Base-by-base conservation (phyloP, 2,329 filamentous ascomycete genomes). In the Aureobasidium melanogenum region DNA sequence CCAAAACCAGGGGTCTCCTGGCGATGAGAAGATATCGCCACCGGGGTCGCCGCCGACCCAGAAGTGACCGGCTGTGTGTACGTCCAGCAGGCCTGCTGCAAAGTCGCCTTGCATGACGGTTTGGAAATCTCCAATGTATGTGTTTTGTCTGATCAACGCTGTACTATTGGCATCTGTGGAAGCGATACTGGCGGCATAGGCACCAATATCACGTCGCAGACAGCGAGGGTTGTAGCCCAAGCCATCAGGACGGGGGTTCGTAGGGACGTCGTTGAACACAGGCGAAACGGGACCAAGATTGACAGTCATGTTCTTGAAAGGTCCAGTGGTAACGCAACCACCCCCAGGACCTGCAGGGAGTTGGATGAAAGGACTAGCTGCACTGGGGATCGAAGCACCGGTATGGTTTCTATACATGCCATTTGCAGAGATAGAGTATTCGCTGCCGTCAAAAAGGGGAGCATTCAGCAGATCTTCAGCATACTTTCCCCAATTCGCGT, bases 361-460 rank as follows among this genome's bases (percentile, higher is more conserved):
- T 12, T 64, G 68, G 61, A 76, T 63, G 9, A 51, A 50, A 1
- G 65, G 63, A 4, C 38, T 26, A 12, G 60, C 62, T 36, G 46
- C 38, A 34, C 55, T 61, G 5, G 63, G 62, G 41, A 67, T 64
- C 10, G 39, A 60, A 30, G 41, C 50, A 44, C 74, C 70, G 82
- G 81, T 56, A 81, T 68, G 14, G 41, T 76, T 75, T 39, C 63
- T 60, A 19, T 62, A 65, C 8, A 54, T 65, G 24, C 71, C 70
- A 46, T 72, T 68, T n/a, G 68, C 67, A 48, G 66, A 64, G 28
- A 73, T 66, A 14, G 76, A 74, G 24, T 76, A 79, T 17, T 76
- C 76, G 60, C 75, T 79, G 55, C 82, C 82, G 65, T 85, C 82
- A 59, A 85, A 83, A 59, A 84, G 66, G 4, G 81, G 79, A 0